Evolutionary conservation across 2,329 filamentous ascomycete species (phyloP).

Genomic region (Dothideomycetidae sp.): DNA sequence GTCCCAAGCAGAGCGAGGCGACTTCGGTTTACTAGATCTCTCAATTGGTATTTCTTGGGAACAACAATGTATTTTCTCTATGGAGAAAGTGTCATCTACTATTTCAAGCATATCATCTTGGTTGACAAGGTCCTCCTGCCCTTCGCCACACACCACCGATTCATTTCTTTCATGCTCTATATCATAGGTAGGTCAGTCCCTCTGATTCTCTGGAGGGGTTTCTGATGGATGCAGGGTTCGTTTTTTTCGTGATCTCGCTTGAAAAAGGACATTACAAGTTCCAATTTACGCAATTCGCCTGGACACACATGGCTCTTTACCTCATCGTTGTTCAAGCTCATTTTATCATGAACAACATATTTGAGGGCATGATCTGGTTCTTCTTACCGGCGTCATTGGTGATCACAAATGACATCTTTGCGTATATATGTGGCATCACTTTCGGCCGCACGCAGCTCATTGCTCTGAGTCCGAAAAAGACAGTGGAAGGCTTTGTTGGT

Average conservation of each 20-base stretch:
- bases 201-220: neutral
- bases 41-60: conserved; percentile 99
- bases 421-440: conserved; percentile 93
- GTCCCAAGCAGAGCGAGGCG: conserved; percentile 84
- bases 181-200: conserved; percentile 59
- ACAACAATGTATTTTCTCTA: conserved; percentile 99
- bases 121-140: conserved; percentile 88
- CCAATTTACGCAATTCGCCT: conserved; percentile 97
- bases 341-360: conserved; percentile 99
- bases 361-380: conserved; percentile 99
- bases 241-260: conserved; percentile 91
- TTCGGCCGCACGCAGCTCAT: conserved; percentile 95
- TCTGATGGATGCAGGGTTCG: conserved; percentile 52
- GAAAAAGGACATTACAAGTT: conserved; percentile 95
- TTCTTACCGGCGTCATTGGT: conserved; percentile 89
- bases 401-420: conserved; percentile 97
- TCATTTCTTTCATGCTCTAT: conserved; percentile 98
- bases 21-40: conserved; percentile 81
- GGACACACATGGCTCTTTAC: conserved; percentile 98
- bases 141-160: conserved; percentile 90
- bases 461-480: conserved; percentile 97
- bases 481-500: conserved; percentile 90
- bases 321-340: conserved; percentile 95
- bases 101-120: conserved; percentile 96
- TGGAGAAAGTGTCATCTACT: conserved; percentile 97